A percentile compares a stretch with the other conserved stretches of the same genome.
Evolutionary conservation across 228 moss, liverwort and hornwort species (phyloP).

Genomic region (Sphagnum magellanicum): DNA sequence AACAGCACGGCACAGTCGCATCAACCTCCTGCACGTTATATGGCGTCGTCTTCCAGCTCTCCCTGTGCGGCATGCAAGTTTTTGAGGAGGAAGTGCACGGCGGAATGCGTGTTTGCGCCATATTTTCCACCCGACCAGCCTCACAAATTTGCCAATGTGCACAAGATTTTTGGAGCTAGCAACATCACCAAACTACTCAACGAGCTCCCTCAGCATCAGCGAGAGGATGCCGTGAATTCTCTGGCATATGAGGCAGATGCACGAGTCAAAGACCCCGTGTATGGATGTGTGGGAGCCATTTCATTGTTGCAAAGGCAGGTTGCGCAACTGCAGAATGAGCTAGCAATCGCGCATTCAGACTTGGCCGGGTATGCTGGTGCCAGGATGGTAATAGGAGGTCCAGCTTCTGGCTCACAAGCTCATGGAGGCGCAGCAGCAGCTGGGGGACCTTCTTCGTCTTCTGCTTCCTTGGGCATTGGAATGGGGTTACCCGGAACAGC

Average conservation of each 20-base stretch:
- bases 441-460: slow-evolving; percentile 38
- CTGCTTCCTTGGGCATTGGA: slow-evolving; percentile 72
- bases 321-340: slow-evolving; percentile 77
- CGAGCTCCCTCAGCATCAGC: slow-evolving; percentile 80
- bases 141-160: slow-evolving; percentile 95
- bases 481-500: slow-evolving; percentile 35
- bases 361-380: slow-evolving; percentile 75
- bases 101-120: slow-evolving; percentile 94
- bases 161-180: slow-evolving; percentile 97
- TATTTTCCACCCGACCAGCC: slow-evolving; percentile 97
- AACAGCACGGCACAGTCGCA: too few relatives aligned
- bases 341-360: slow-evolving; percentile 77
- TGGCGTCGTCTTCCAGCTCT: slow-evolving; percentile 78
- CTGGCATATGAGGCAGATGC: slow-evolving; percentile 95
- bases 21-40: slow-evolving; percentile 14
- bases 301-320: slow-evolving; percentile 90
- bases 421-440: slow-evolving; percentile 22
- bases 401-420: slow-evolving; percentile 15
- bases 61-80: slow-evolving; percentile 99
- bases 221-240: slow-evolving; percentile 98
- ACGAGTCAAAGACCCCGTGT: slow-evolving; percentile 91
- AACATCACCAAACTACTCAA: slow-evolving; percentile 94
- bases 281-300: slow-evolving; percentile 95
- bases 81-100: slow-evolving; percentile 85
- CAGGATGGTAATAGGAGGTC: slow-evolving; percentile 48